Evolutionary conservation across 2,329 filamentous ascomycete genomes (phyloP).

Genomic region (Aspergillus amoenus): DNA sequence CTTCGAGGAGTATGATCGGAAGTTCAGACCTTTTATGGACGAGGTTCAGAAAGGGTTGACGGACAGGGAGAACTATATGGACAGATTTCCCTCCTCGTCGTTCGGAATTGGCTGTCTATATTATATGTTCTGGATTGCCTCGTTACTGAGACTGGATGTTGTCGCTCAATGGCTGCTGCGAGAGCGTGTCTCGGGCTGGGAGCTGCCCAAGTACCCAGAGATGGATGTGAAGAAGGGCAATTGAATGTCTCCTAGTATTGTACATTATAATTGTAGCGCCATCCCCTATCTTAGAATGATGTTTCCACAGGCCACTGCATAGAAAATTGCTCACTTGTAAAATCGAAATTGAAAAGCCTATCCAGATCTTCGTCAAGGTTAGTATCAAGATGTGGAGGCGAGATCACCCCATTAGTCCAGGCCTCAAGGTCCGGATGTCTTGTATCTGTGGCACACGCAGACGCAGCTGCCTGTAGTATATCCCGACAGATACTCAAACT

Average conservation of each 20-base stretch:
- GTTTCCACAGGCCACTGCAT: neutral
- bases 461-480: conserved; percentile 1
- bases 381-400: neutral
- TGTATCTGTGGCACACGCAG: neutral
- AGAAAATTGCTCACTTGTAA: neutral
- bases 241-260: neutral
- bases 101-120: conserved; percentile 36
- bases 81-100: conserved; percentile 26
- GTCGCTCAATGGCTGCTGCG: conserved; percentile 30
- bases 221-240: neutral
- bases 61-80: conserved; percentile 7
- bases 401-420: neutral
- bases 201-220: conserved; percentile 37
- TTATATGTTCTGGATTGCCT: conserved; percentile 27
- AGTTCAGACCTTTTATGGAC: conserved; percentile 47
- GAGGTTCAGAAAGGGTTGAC: conserved; percentile 34
- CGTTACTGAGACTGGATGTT: conserved; percentile 38
- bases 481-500: conserved; percentile 4
- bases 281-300: no score
- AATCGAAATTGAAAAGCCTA: neutral
- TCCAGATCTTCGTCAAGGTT: conserved; percentile 1
- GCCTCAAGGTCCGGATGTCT: neutral
- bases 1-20: conserved; percentile 41
- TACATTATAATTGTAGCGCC: no score
- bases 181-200: conserved; percentile 35